phyloP scores from a whole-genome alignment of 2,329 filamentous ascomycete species.

The Sphaerulina vaccinii region DNA sequence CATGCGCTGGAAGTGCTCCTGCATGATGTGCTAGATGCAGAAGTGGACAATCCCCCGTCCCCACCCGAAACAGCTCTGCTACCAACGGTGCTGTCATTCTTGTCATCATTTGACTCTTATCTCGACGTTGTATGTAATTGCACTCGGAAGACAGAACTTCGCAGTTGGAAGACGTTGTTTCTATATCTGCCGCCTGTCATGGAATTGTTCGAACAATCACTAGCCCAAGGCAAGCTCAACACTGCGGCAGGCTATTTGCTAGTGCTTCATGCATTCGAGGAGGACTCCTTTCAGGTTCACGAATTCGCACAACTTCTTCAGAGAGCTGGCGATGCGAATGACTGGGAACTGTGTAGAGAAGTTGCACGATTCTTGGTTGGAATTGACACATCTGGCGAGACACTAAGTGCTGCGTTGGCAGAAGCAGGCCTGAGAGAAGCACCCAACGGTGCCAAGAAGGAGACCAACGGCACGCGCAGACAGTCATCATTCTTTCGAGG shows the following conservation, averaged over 20 bases:
- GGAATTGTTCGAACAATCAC: slow-evolving; percentile 88
- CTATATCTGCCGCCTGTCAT: slow-evolving; percentile 85
- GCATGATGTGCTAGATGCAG: slow-evolving; percentile 90
- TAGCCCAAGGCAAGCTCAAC: slow-evolving; percentile 81
- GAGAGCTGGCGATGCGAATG: slow-evolving; percentile 76
- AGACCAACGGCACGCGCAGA: not conserved
- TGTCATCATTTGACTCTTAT: slow-evolving; percentile 67
- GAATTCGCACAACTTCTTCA: slow-evolving; percentile 75
- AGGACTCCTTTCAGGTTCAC: slow-evolving; percentile 53
- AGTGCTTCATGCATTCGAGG: slow-evolving; percentile 76
- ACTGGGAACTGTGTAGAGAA: slow-evolving; percentile 96
- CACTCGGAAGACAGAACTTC: slow-evolving; percentile 92
- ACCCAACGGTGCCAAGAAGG: slow-evolving; percentile 6
- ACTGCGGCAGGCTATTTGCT: slow-evolving; percentile 96
- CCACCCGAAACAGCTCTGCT: slow-evolving; percentile 50
- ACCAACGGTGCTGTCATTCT: slow-evolving; percentile 53
- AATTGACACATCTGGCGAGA: slow-evolving; percentile 81
- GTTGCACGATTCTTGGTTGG: slow-evolving; percentile 92
- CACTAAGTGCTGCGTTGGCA: slow-evolving; percentile 68
- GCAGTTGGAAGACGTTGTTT: slow-evolving; percentile 93
- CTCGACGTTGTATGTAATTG: slow-evolving; percentile 95
- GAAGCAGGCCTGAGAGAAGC: slow-evolving; percentile 29
- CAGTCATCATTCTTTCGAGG: slow-evolving; percentile 4
- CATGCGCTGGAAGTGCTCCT: slow-evolving; percentile 90
- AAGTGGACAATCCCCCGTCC: slow-evolving; percentile 67